A percentile compares a stretch with the other conserved stretches of the same genome.
These are phyloP conservation scores for Hibiscus tridactylites DNA, from an alignment of 345 rosid genomes.

Conservation along the genomic window DNA sequence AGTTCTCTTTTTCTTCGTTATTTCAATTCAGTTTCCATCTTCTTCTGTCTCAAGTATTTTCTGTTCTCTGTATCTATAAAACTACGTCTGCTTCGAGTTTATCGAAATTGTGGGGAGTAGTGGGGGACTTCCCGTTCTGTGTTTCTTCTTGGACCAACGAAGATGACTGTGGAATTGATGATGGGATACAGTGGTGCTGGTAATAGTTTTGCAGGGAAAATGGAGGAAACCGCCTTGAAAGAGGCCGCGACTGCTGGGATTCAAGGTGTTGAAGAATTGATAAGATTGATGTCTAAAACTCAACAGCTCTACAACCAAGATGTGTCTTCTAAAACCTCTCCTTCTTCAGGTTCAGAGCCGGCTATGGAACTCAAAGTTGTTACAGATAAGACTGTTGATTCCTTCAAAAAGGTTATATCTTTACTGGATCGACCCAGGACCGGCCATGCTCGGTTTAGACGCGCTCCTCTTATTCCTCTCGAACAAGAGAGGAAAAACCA, in stretches of 20 bases:
- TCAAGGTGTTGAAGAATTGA: conserved; percentile 69
- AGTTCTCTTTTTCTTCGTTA: background rate
- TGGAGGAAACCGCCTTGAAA: conserved; percentile 49
- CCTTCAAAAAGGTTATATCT: conserved; percentile 68
- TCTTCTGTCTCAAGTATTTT: background rate
- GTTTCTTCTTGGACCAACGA: conserved; percentile 11
- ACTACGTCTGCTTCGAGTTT: background rate
- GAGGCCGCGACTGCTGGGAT: conserved; percentile 81
- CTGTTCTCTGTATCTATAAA: background rate
- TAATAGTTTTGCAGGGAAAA: conserved; percentile 25
- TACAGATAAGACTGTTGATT: conserved; percentile 63
- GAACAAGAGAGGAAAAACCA: conserved; percentile 13
- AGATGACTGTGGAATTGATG: conserved; percentile 65
- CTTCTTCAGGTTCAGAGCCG: background rate
- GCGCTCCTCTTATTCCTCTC: conserved; percentile 31
- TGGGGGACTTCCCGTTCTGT: no score
- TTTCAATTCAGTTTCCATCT: background rate
- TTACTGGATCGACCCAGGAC: conserved; percentile 60
- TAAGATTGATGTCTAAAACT: conserved; percentile 38
- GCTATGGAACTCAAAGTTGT: conserved; percentile 47
- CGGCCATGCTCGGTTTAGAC: conserved; percentile 89
- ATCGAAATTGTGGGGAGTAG: background rate
- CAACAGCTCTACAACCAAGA: conserved; percentile 21
- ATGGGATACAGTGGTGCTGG: conserved; percentile 31
- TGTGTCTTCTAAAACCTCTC: background rate